Evolutionary conservation across 2,329 filamentous ascomycete genomes (phyloP).

Genomic region (Aspergillus fumigatiaffinis): DNA sequence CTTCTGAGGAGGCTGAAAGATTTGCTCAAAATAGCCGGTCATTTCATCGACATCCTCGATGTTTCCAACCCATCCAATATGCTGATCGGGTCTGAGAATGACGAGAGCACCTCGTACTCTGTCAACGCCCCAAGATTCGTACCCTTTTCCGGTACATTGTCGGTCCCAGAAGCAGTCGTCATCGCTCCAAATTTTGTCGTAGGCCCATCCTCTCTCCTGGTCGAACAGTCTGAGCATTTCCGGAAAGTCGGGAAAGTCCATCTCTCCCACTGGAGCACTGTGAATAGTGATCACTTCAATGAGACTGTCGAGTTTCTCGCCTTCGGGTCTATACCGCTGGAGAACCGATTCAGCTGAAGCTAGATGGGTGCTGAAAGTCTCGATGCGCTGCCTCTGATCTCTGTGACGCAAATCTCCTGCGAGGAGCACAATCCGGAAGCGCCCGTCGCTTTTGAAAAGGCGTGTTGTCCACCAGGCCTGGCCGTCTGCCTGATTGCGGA

Average conservation of each 20-base stretch:
- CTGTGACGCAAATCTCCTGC: slow-evolving; percentile 53
- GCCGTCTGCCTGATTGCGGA: slow-evolving; percentile 17
- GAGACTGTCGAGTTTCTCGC: slow-evolving; percentile 41
- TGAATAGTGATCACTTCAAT: slow-evolving; percentile 63
- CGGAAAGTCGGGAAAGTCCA: slow-evolving; percentile 51
- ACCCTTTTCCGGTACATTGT: slow-evolving; percentile 23
- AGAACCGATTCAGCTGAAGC: slow-evolving; percentile 35
- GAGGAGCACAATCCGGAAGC: slow-evolving; percentile 48
- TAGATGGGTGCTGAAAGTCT: slow-evolving; percentile 46
- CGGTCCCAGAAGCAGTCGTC: slow-evolving; percentile 29
- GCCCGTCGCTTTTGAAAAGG: slow-evolving; percentile 30
- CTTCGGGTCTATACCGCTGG: slow-evolving; percentile 36
- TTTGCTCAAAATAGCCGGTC: slow-evolving; percentile 19
- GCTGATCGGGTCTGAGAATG: slow-evolving; percentile 24
- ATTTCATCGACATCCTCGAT: slow-evolving; percentile 20
- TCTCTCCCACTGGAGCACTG: slow-evolving; percentile 46
- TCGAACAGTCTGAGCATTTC: slow-evolving; percentile 48
- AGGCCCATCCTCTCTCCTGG: slow-evolving; percentile 50
- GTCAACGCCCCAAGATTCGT: slow-evolving; percentile 25
- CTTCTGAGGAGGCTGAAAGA: slow-evolving; percentile 7
- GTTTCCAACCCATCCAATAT: slow-evolving; percentile 27
- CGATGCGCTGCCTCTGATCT: slow-evolving; percentile 44
- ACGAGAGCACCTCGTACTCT: slow-evolving; percentile 18
- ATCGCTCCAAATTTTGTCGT: slow-evolving; percentile 56
- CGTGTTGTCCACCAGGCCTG: slow-evolving; percentile 15